Percentiles rank a stretch among this genome's conserved stretches.
These are phyloP conservation scores for Xylaria nigripes DNA, from an alignment of 495 filamentous ascomycete species.

Conservation along the genomic window DNA sequence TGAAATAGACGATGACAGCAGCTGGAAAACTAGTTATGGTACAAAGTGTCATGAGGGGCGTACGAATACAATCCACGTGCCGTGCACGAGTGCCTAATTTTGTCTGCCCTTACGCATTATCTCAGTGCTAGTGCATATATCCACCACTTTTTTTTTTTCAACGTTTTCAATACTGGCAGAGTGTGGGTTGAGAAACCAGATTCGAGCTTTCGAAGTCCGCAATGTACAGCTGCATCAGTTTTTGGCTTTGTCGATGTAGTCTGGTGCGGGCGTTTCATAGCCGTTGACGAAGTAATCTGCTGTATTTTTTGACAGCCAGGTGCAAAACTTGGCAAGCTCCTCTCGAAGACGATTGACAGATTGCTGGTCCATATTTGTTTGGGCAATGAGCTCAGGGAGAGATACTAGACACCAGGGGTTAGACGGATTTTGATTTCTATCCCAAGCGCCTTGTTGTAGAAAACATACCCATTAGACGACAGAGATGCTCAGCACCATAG, in stretches of 20 bases:
- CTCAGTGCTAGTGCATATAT: neutral
- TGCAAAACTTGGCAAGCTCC: conserved; percentile 71
- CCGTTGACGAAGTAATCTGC: conserved; percentile 65
- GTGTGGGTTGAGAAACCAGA: neutral
- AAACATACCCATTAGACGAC: conserved; percentile 73
- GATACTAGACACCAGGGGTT: conserved; percentile 49
- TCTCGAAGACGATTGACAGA: conserved; percentile 79
- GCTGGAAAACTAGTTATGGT: neutral
- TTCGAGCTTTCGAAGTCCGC: neutral
- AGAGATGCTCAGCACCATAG: conserved; percentile 91
- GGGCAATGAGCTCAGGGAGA: conserved; percentile 86
- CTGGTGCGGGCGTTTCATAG: conserved; percentile 56
- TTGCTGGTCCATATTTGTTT: conserved; percentile 95
- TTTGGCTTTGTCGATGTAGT: conserved; percentile 44
- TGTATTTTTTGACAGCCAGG: conserved; percentile 69
- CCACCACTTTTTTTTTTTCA: too few relatives aligned
- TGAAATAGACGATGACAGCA: neutral
- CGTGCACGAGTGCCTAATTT: neutral
- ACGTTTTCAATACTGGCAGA: neutral
- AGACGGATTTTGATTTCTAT: conserved; percentile 6
- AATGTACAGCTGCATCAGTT: conserved; percentile 3
- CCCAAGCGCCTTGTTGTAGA: neutral
- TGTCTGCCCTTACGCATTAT: neutral
- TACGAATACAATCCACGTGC: neutral
- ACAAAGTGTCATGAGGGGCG: neutral